Evolutionary conservation across 495 filamentous ascomycete genomes (phyloP), one percentile per base, ranked within the genome.

Genomic region (Talaromyces liani): DNA sequence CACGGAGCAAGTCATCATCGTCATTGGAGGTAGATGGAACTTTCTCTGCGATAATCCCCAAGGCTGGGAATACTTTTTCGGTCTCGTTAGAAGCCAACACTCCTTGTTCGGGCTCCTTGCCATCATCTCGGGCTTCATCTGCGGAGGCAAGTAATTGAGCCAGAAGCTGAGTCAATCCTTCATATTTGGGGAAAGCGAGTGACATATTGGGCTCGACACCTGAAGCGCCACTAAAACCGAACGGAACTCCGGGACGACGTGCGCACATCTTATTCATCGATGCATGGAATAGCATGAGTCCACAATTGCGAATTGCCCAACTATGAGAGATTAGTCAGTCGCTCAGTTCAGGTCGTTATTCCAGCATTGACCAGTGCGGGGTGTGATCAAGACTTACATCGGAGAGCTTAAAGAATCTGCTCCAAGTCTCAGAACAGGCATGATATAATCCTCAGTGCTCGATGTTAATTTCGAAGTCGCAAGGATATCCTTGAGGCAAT

Each of bases 271-370:
- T 84, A 62, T 89, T 91, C 29, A 95, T 85, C 3, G 97, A 72
- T 64, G 90, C 89, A 54, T 92, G 85, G 68, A 97, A 86, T 6
- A 98, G 84, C 79, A 98, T 88, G 34, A 98, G 76, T 25, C 93
- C 91, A 62, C 91, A 96, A 68, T 98, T 98, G 1, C 92, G 85
- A 64, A 98, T 91, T 2, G 92, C 88, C 94, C 94, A 98, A 34
- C 89, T 93, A 39, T 2, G 24, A 55, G 18, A 36, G 33, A 20
- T 65, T 77, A 49, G 72, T 65, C 25, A 58, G 4, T 39, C 18
- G 9, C 29, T 2, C 33, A 31, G 12, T 47, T 22, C 8, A 41
- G 4, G 22, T 18, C 60, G 14, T 47, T 36, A 36, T 39, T 45
- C 7, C 8, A 29, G 22, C 29, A 36, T 6, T 25, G 9, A 16